phyloP scores from a whole-genome alignment of 2,329 filamentous ascomycete genomes.

The Cladophialophora carrionii region DNA sequence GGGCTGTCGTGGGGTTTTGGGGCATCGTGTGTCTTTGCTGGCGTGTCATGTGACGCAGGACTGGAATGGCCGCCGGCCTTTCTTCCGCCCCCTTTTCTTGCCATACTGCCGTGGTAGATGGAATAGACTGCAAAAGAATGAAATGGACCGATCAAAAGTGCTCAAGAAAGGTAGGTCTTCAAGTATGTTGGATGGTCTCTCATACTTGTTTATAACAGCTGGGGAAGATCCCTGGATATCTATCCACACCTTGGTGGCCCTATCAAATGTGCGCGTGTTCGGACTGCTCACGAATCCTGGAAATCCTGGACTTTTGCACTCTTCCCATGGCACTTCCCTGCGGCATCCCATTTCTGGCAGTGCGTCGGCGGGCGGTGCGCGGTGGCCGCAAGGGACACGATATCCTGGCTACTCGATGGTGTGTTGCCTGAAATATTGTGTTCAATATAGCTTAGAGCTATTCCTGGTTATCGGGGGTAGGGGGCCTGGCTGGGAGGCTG shows the following conservation, averaged over 20 bases:
- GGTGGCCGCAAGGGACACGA: not conserved
- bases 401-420: not conserved
- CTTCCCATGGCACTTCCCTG: too few species aligned
- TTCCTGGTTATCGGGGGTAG: not conserved
- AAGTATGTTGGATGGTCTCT: not conserved
- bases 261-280: too few species aligned
- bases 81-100: too few species aligned
- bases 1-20: too few species aligned
- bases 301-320: too few species aligned
- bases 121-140: not conserved
- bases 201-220: not conserved
- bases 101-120: not conserved
- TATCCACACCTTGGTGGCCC: not conserved
- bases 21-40: too few species aligned
- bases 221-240: not conserved
- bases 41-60: too few species aligned
- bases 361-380: not conserved
- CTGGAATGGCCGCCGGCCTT: too few species aligned
- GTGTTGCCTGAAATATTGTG: not conserved
- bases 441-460: not conserved
- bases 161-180: not conserved
- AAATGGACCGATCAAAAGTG: not conserved
- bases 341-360: not conserved
- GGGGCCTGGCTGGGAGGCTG: too few species aligned
- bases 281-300: too few species aligned